Base-by-base conservation (phyloP, 345 rosid genomes). In the Gossypium mustelinum region DNA sequence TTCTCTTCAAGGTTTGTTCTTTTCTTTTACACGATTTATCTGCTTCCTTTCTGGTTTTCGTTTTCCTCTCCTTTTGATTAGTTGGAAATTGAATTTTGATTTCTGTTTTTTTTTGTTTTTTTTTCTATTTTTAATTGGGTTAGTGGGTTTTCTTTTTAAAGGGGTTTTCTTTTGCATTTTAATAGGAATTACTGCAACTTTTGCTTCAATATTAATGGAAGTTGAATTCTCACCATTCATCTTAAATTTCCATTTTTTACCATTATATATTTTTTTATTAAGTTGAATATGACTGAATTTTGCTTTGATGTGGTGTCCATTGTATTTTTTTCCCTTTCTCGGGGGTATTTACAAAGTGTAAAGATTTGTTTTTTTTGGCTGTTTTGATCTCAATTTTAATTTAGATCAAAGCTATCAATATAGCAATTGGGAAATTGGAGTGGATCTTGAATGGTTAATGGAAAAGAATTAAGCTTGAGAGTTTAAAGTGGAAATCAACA, bases 1-100 rank as follows among this genome's bases (percentile, higher is more conserved):
- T 92, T 81, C 78, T 96, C 69, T 93, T 93, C 89, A 96, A 96
- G 99, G 99, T 92, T 79, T 43, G 18, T 3, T 12, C 59, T 24
- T 22, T 58, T 63, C 2, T 24, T 58, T 65, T 29, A 8, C 22
- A 13, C 24, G 12, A 25, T 25, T 5, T 60, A 2, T 48, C 20
- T 14, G 18, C 9, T 68, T 44, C 47, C 55, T 68, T 68, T 58
- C 29, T 58, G 60, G 25, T 9, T 20, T 56, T 56, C 20, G 24
- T 56, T 43, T n/a, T 0, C 27, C 9, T 27, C 2, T 56, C 14
- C 4, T 10, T 18, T 45, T 11, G 34, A 18, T 18, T 45, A 5
- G 1, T 18, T 4, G 34, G 27, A 48, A 20, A 51, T 45, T 68
- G 34, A 68, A 24, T 25, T 50, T 59, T 3, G 55, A 60, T 22